phyloP scores from a whole-genome alignment of 768 basidiomycete genomes.

The Xanthoconium purpureum region DNA sequence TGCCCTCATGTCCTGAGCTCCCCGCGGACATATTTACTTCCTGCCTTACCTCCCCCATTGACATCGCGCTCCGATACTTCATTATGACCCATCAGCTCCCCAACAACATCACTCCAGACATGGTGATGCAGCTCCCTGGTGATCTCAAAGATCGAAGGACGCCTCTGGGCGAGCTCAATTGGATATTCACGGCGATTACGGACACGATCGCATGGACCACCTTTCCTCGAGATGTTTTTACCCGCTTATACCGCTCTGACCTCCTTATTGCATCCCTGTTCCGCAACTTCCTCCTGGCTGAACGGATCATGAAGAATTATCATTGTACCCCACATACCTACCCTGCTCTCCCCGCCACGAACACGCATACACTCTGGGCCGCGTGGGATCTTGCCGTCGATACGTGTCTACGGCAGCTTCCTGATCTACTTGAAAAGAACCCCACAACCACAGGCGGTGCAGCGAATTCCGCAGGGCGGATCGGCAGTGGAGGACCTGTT shows the following conservation, averaged over 20 bases:
- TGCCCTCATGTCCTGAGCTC: constrained; percentile 94
- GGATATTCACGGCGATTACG: constrained; percentile 99
- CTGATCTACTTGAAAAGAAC: constrained; percentile 61
- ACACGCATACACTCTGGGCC: constrained; percentile 94
- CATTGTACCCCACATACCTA: constrained; percentile 94
- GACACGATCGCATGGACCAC: constrained; percentile 99
- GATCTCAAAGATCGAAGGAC: constrained; percentile 96
- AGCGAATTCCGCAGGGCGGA: constrained; percentile 21
- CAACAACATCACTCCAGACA: constrained; percentile 76
- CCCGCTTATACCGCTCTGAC: constrained; percentile 91
- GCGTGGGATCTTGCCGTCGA: constrained; percentile 98
- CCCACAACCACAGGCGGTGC: constrained; percentile 19
- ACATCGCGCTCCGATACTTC: constrained; percentile 92
- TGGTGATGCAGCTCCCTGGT: constrained; percentile 93
- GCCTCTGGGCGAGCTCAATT: constrained; percentile 96
- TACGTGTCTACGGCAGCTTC: constrained; percentile 89
- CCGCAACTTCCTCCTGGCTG: constrained; percentile 94
- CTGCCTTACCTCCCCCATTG: constrained; percentile 96
- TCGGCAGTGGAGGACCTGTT: not conserved
- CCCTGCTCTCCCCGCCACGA: constrained; percentile 90
- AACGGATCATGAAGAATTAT: constrained; percentile 97
- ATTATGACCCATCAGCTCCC: constrained; percentile 88
- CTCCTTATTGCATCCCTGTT: constrained; percentile 94
- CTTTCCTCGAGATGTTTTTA: constrained; percentile 91
- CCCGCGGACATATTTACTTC: constrained; percentile 98